These are phyloP conservation scores for Microsporum canis DNA, from an alignment of 2,329 filamentous ascomycete species.

Conservation along the genomic window DNA sequence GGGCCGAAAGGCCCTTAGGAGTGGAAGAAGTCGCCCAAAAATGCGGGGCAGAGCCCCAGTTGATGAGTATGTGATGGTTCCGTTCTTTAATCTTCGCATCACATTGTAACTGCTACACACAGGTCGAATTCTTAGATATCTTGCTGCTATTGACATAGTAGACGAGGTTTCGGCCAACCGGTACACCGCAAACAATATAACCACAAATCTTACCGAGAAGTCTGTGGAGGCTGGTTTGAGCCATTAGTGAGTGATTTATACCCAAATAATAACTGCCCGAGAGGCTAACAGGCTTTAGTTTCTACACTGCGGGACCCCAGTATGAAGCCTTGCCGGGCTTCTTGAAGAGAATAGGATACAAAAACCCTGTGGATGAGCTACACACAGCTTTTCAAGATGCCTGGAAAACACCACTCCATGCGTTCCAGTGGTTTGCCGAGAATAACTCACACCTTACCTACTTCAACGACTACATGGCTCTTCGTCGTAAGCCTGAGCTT, in stretches of 20 bases:
- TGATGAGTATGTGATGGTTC: neutral
- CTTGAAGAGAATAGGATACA: slow-evolving; percentile 22
- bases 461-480: neutral
- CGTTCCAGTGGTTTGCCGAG: slow-evolving; percentile 21
- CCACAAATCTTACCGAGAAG: slow-evolving; percentile 14
- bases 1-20: slow-evolving; percentile 4
- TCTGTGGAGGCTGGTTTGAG: slow-evolving; percentile 16
- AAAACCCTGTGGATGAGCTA: slow-evolving; percentile 19
- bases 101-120: neutral
- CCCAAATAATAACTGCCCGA: neutral
- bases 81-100: neutral
- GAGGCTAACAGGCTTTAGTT: neutral
- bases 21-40: neutral
- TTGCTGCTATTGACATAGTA: slow-evolving; percentile 14
- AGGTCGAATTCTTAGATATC: slow-evolving; percentile 17
- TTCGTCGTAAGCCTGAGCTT: neutral
- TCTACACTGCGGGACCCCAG: neutral
- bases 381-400: slow-evolving; percentile 23
- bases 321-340: slow-evolving; percentile 17
- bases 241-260: slow-evolving; percentile 16
- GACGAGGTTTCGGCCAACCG: neutral
- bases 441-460: slow-evolving; percentile 12
- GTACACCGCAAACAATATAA: neutral
- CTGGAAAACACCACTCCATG: slow-evolving; percentile 16
- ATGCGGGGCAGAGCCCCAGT: neutral